Conservation (phyloP, 2,329 filamentous ascomycete species). For the Apiospora saccharicola region DNA sequence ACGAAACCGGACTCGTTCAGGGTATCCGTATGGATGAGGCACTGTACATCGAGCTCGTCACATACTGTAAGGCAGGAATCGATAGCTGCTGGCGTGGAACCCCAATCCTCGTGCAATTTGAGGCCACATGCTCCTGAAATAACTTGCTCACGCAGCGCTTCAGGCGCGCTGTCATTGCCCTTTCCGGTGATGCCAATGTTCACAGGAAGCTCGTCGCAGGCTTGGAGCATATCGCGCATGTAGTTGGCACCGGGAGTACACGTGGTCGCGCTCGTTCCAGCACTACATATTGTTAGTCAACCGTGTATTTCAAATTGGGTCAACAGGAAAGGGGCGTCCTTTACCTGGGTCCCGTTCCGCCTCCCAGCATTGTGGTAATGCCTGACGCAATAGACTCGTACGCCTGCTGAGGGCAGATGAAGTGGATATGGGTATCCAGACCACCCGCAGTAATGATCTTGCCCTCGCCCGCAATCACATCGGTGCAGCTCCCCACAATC, state of each 20-base stretch:
- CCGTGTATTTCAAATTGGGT: background rate
- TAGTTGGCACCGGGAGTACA: constrained; percentile 88
- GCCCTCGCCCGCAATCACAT: constrained; percentile 89
- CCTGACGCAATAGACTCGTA: constrained; percentile 84
- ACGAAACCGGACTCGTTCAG: constrained; percentile 98
- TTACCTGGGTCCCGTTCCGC: constrained; percentile 88
- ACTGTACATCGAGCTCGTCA: constrained; percentile 91
- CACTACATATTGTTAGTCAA: constrained; percentile 55
- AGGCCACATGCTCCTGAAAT: constrained; percentile 86
- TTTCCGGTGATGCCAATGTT: constrained; percentile 94
- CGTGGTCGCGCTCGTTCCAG: constrained; percentile 89
- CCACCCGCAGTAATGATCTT: constrained; percentile 92
- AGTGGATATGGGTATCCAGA: constrained; percentile 90
- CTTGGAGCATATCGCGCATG: constrained; percentile 89
- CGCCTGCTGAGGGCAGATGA: constrained; percentile 93
- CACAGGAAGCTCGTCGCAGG: constrained; percentile 79
- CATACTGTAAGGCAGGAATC: constrained; percentile 86
- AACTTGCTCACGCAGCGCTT: constrained; percentile 79
- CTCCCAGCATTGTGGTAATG: constrained; percentile 89
- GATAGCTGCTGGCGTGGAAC: constrained; percentile 87
- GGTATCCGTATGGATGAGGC: constrained; percentile 93
- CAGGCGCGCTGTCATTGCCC: constrained; percentile 81
- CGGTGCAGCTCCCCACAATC: constrained; percentile 86
- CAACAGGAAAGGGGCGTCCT: constrained; percentile 30
- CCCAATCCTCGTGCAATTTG: constrained; percentile 98